Evolutionary conservation across 139 green algal species (phyloP), one percentile per base, ranked within the genome.

Genomic region (Pedinophyceae sp.): DNA sequence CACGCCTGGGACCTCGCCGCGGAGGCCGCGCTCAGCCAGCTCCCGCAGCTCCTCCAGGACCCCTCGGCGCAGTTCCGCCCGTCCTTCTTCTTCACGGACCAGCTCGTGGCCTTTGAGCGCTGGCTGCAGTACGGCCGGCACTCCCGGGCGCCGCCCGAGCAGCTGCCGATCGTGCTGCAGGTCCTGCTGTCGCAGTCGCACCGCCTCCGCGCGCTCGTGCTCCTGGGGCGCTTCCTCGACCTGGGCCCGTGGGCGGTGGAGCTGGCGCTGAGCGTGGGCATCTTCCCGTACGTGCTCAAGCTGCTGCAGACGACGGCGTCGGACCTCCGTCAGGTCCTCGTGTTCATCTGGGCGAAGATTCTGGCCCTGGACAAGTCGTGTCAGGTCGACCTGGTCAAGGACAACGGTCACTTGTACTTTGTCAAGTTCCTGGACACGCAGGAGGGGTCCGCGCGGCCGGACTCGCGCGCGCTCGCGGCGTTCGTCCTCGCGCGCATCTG

Each of bases 331-430:
- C 68, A 85, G 38, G 94, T 92, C 20, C 77, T 98, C 17, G 82
- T 98, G 19, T 95, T 96, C 74, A 98, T 98, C 59, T 98, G 91
- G 91, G 83, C 86, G 57, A 98, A 98, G 67, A 93, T 98, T 30
- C 68, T 98, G 52, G 87, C 91, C 2, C 79, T 94, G 48, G 91
- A 98, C 71, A 56, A 50, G 4, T 76, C 65, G 61, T 86, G 77
- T 59, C 86, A 94, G 72, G 79, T 68, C 34, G 91, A 98, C 59
- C 73, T 98, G 34, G 78, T 94, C 16, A 96, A 97, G 59, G 91
- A 97, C 72, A 75, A 52, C 22, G 89, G 91, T 4, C 84, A 97
- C 68, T 55, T 81, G 45, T 98, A 98, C 74, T 98, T 98, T 62
- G 79, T 98, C 48, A 81, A 81, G 46, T 93, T 90, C 64, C 71